Percentiles rank a stretch among this genome's conserved stretches.
These are phyloP conservation scores for Cladosporium velox DNA, from an alignment of 2,329 filamentous ascomycete species.

Conservation along the genomic window DNA sequence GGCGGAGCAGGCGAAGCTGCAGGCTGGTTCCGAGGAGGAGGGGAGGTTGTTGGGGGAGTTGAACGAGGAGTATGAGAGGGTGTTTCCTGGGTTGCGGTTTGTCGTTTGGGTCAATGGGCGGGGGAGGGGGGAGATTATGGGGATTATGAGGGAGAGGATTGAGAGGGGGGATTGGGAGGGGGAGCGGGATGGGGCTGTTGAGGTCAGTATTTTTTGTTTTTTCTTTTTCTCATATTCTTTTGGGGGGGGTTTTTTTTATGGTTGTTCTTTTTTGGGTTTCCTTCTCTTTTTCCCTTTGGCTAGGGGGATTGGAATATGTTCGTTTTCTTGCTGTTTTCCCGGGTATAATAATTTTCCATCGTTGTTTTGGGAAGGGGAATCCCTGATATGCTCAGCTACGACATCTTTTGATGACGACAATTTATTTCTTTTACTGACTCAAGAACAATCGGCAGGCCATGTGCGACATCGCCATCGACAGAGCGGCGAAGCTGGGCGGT, in stretches of 20 bases:
- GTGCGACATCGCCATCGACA: conserved; percentile 85
- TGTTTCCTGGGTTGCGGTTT: conserved; percentile 80
- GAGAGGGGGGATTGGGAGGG: conserved; percentile 62
- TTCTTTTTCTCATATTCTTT: no score
- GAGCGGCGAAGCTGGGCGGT: conserved; percentile 63
- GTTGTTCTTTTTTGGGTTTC: neutral
- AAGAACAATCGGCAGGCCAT: conserved; percentile 63
- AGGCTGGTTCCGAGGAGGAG: conserved; percentile 54
- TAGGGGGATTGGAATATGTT: no score
- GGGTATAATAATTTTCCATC: no score
- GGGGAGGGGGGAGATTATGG: conserved; percentile 71
- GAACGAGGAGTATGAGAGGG: conserved; percentile 77
- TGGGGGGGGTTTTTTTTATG: no score
- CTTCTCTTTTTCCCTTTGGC: no score
- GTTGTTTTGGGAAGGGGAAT: no score
- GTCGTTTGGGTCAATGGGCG: conserved; percentile 91
- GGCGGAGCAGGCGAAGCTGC: conserved; percentile 79
- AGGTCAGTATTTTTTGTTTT: conserved; percentile 54
- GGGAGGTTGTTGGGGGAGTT: conserved; percentile 59
- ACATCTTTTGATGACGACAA: no score
- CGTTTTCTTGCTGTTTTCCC: no score
- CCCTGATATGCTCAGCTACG: no score
- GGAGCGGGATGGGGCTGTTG: conserved; percentile 73
- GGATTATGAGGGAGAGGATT: conserved; percentile 77
- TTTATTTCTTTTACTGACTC: neutral